A percentile compares a stretch with the other conserved stretches of the same genome.
phyloP scores from a whole-genome alignment of 2,329 filamentous ascomycete species.

The Cercospora berteroae region DNA sequence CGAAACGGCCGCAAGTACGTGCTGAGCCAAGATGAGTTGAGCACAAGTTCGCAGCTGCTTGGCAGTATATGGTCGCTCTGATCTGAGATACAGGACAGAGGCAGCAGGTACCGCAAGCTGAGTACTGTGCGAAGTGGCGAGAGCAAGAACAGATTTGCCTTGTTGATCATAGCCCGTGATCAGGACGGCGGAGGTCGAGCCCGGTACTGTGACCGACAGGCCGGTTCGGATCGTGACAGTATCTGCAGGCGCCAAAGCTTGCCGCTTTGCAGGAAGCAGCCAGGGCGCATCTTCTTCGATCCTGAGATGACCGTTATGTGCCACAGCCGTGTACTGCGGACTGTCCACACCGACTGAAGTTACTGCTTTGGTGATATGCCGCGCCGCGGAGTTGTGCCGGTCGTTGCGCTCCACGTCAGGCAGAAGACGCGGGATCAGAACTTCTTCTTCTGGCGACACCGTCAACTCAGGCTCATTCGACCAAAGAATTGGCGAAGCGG shows the following conservation, averaged over 20 bases:
- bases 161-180: constrained; percentile 14
- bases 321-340: constrained; percentile 15
- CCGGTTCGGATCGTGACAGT: constrained; percentile 3
- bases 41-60: constrained; percentile 18
- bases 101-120: not conserved
- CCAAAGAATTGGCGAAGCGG: constrained; percentile 17
- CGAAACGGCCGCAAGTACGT: constrained; percentile 17
- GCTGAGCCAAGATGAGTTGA: constrained; percentile 15
- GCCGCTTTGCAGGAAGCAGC: constrained; percentile 7
- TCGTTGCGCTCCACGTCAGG: constrained; percentile 28
- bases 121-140: constrained; percentile 12
- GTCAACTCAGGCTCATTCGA: constrained; percentile 27
- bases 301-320: constrained; percentile 10
- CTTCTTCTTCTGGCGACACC: constrained; percentile 16
- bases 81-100: constrained; percentile 3
- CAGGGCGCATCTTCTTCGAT: constrained; percentile 19
- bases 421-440: constrained; percentile 25
- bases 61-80: constrained; percentile 2
- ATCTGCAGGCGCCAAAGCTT: not conserved
- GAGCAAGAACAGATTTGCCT: constrained; percentile 11
- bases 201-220: constrained; percentile 14
- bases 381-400: constrained; percentile 30
- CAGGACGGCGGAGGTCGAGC: constrained; percentile 13
- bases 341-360: not conserved
- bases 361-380: constrained; percentile 23